Evolutionary conservation across 2,329 filamentous ascomycete genomes (phyloP).

Genomic region (Verticillium nubilum): DNA sequence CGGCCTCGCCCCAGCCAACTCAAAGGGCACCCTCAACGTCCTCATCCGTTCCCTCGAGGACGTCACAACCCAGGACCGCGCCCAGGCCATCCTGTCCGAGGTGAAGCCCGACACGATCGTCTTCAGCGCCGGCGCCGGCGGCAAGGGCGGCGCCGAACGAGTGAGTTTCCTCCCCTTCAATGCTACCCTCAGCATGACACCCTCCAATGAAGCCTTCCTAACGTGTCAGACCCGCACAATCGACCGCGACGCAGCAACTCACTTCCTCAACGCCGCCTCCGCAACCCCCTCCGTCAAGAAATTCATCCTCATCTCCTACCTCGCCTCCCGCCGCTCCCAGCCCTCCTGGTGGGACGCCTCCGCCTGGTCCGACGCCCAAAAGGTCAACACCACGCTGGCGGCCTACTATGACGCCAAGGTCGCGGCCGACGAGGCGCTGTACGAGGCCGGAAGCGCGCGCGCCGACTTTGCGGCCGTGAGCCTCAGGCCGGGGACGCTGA

Average conservation of each 20-base stretch:
- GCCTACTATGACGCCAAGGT: conserved; percentile 57
- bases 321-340: conserved; percentile 43
- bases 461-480: conserved; percentile 41
- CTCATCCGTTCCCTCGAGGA: conserved; percentile 68
- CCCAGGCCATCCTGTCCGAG: conserved; percentile 54
- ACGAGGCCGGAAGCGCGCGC: conserved; percentile 37
- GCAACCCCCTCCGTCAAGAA: conserved; percentile 47
- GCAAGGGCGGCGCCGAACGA: conserved; percentile 49
- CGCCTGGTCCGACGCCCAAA: conserved; percentile 41
- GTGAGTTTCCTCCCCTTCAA: conserved; percentile 19
- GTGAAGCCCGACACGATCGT: conserved; percentile 61
- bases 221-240: conserved; percentile 46
- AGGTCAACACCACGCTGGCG: conserved; percentile 38
- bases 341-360: conserved; percentile 52
- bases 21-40: conserved; percentile 58
- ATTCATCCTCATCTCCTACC: conserved; percentile 61
- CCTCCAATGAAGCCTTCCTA: conserved; percentile 9
- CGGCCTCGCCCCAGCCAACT: conserved; percentile 50
- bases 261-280: conserved; percentile 56
- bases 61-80: conserved; percentile 57
- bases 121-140: conserved; percentile 61
- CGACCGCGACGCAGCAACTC: conserved; percentile 58
- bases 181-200: not conserved
- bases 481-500: conserved; percentile 47
- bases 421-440: conserved; percentile 52